These are phyloP conservation scores for Chlamydomonas eustigma DNA, from an alignment of 139 green algal genomes.

Conservation along the genomic window DNA sequence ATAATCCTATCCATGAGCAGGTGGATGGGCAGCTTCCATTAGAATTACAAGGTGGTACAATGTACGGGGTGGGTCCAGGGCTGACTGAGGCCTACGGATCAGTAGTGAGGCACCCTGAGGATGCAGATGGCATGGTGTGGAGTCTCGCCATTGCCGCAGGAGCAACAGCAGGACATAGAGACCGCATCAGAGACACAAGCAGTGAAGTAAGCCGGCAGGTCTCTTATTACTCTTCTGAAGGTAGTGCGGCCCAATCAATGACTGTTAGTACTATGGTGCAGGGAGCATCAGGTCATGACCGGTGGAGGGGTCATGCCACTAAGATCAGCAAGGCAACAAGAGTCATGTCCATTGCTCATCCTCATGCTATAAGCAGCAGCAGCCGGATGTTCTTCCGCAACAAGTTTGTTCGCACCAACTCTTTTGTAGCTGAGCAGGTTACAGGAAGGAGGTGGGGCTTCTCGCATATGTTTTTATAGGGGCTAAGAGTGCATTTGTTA, in stretches of 20 bases:
- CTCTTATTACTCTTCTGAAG: no score
- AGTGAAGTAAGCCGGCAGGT: no score
- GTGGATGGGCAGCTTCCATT: neutral
- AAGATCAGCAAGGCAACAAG: no score
- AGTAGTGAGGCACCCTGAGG: neutral
- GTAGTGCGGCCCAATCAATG: no score
- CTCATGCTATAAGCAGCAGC: neutral
- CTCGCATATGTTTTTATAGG: neutral
- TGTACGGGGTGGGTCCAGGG: neutral
- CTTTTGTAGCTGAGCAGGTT: conserved; percentile 6
- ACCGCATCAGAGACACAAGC: no score
- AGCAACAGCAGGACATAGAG: no score
- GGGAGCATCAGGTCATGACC: no score
- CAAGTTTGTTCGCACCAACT: conserved; percentile 5
- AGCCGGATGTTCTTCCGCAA: conserved; percentile 4
- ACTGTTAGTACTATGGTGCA: no score
- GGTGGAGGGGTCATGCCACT: no score
- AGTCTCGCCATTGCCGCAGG: conserved; percentile 1
- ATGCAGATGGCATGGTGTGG: conserved; percentile 6
- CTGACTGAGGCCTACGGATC: neutral
- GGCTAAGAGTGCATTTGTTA: neutral
- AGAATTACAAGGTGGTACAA: neutral
- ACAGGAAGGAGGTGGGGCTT: neutral
- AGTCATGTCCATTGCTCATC: no score
- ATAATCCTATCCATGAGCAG: no score